These are phyloP conservation scores for Perkinsela sp. DNA, from an alignment of 208 protist genomes.

Conservation along the genomic window DNA sequence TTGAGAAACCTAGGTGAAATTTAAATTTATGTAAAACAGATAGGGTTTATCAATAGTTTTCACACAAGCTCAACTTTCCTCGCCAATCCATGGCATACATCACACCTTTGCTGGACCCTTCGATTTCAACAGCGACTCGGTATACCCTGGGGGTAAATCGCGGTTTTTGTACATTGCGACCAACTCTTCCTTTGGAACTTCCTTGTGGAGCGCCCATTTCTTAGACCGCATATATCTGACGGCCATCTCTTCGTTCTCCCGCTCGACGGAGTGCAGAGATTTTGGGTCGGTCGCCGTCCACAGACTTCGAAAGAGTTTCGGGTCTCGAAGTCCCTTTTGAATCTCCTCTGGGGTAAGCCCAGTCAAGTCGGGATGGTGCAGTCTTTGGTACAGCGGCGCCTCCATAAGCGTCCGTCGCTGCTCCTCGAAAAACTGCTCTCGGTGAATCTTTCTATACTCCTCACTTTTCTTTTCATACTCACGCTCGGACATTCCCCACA, in stretches of 20 bases:
- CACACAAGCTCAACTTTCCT: neutral
- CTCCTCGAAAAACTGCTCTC: slow-evolving; percentile 26
- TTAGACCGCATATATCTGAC: slow-evolving; percentile 24
- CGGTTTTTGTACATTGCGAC: neutral
- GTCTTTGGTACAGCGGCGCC: slow-evolving; percentile 38
- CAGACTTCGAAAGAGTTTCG: slow-evolving; percentile 33
- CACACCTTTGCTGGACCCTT: neutral
- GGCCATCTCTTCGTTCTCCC: slow-evolving; percentile 19
- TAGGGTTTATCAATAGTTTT: too few relatives aligned
- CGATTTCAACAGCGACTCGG: neutral
- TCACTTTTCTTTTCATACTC: slow-evolving; percentile 26
- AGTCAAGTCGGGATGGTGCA: slow-evolving; percentile 28
- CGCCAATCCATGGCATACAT: neutral
- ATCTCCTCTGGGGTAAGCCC: slow-evolving; percentile 22
- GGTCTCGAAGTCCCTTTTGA: slow-evolving; percentile 31
- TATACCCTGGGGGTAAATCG: neutral
- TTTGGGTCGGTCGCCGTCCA: slow-evolving; percentile 29
- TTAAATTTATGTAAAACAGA: neutral
- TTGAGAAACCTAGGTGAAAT: neutral
- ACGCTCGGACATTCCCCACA: slow-evolving; percentile 36
- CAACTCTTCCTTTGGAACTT: neutral
- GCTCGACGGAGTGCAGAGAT: slow-evolving; percentile 12
- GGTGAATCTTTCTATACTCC: slow-evolving; percentile 31
- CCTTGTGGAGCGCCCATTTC: slow-evolving; percentile 11
- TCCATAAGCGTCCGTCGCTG: slow-evolving; percentile 23